Evolutionary conservation across 2,329 filamentous ascomycete genomes (phyloP).

Genomic region (Clonostachys rosea): DNA sequence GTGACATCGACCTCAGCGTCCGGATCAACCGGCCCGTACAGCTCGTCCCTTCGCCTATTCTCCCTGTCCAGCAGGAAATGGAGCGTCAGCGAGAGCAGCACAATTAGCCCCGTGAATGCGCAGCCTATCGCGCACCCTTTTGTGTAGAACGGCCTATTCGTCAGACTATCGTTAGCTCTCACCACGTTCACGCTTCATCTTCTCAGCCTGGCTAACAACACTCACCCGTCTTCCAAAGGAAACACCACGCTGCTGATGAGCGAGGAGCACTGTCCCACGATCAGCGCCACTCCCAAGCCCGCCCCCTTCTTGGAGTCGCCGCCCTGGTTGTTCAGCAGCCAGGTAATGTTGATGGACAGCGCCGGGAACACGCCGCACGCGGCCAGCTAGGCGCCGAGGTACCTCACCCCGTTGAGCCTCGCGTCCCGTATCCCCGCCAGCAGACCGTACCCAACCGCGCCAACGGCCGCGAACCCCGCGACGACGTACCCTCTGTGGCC

Average conservation of each 20-base stretch:
- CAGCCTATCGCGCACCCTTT: conserved; percentile 11
- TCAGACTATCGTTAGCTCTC: no score
- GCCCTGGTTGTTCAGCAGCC: conserved; percentile 22
- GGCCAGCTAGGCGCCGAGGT: conserved; percentile 29
- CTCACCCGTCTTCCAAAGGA: conserved; percentile 12
- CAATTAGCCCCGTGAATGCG: conserved; percentile 7
- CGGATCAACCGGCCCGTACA: conserved; percentile 5
- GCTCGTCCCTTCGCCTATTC: conserved; percentile 7
- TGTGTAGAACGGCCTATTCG: conserved; percentile 7
- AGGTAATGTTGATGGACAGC: conserved; percentile 19
- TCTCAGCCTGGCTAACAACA: not conserved
- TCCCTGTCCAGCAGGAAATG: conserved; percentile 6
- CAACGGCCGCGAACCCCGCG: conserved; percentile 11
- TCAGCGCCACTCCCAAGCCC: conserved; percentile 13
- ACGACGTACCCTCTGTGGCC: conserved; percentile 25
- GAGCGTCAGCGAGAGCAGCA: conserved; percentile 6
- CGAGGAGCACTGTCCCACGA: conserved; percentile 19
- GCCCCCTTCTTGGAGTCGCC: conserved; percentile 18
- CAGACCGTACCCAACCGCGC: conserved; percentile 22
- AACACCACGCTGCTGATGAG: conserved; percentile 17
- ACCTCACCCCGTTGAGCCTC: conserved; percentile 19
- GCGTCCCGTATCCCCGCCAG: conserved; percentile 11
- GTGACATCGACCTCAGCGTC: conserved; percentile 7
- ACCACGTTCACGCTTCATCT: no score
- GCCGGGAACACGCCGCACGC: conserved; percentile 21